These are phyloP conservation scores for Spathaspora sp. DNA, from an alignment of 1,139 yeast species.

Conservation along the genomic window DNA sequence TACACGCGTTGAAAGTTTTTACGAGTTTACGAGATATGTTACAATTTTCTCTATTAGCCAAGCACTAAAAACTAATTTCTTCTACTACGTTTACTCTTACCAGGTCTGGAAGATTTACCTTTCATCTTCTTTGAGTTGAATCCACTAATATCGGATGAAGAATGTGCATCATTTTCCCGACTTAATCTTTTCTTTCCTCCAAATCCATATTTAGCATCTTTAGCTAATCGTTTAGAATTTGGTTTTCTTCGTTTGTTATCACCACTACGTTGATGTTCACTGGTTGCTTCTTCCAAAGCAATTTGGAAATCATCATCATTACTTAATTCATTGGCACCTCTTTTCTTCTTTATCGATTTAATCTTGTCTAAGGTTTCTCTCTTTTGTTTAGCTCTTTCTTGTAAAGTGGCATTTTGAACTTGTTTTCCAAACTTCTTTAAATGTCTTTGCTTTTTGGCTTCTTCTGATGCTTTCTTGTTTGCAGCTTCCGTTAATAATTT, in stretches of 20 bases:
- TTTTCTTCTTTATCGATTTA: slow-evolving; percentile 83
- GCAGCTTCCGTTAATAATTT: slow-evolving; percentile 85
- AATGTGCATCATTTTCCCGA: slow-evolving; percentile 72
- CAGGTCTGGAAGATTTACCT: slow-evolving; percentile 52
- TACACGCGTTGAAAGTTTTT: neutral
- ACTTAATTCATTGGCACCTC: slow-evolving; percentile 71
- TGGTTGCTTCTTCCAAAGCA: slow-evolving; percentile 89
- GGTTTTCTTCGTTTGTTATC: slow-evolving; percentile 51
- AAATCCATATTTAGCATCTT: slow-evolving; percentile 58
- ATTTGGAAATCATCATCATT: slow-evolving; percentile 62
- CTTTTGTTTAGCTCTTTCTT: slow-evolving; percentile 93
- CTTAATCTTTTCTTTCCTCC: slow-evolving; percentile 80
- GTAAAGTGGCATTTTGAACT: slow-evolving; percentile 91
- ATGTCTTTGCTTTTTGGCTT: slow-evolving; percentile 90
- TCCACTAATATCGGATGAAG: slow-evolving; percentile 69
- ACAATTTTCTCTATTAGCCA: slow-evolving; percentile 1
- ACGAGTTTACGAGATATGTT: neutral
- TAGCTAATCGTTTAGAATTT: slow-evolving; percentile 62
- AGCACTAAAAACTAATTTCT: slow-evolving; percentile 15
- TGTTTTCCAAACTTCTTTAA: slow-evolving; percentile 97
- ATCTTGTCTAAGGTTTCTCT: slow-evolving; percentile 87
- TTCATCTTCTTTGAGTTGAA: slow-evolving; percentile 58
- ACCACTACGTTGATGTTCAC: slow-evolving; percentile 34
- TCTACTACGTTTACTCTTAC: slow-evolving; percentile 62
- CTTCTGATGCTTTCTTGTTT: slow-evolving; percentile 88